Evolutionary conservation across 345 rosid genomes (phyloP), one percentile per base, ranked within the genome.

Genomic region (Citrus australasica): DNA sequence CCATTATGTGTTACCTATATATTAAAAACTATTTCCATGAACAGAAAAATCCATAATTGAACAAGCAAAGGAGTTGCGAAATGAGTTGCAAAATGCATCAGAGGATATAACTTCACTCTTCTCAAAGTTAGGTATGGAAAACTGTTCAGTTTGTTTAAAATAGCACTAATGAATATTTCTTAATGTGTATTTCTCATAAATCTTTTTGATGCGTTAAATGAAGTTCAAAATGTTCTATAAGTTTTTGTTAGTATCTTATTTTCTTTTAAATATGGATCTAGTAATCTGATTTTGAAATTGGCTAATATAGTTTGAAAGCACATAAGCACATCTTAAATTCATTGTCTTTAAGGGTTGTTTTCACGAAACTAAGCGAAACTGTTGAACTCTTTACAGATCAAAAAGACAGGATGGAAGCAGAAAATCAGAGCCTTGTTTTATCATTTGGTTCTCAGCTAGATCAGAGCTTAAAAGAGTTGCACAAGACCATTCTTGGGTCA

Each of bases 391-490:
- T 51, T 76, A 75, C 86, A 95, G 98, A 93, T 78, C 79, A 87
- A 73, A 95, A 92, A 80, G 90, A 88, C 74, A 85, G 86, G 80
- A 86, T 92, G 88, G 99, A 92, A 88, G 85, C 89, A 6, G 93
- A 91, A 79, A 93, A 95, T 76, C 90, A 82, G 53, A 88, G 81
- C 80, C 82, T 79, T 80, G 88, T 95, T 84, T 79, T 93, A 83
- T 82, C 83, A 51, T 93, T 93, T 82, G 99, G 99, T 79, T 95
- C 97, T 79, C 92, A 91, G 82, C 94, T 95, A 71, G 98, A 92
- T 71, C 92, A 88, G 76, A 86, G 86, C 79, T 86, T 95, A 78
- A 90, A 88, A 79, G 88, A 85, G 76, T 66, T 93, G 83, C 98
- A 91, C 80, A 89, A 83, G 73, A 86, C 86, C 77, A 86, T 93